phyloP scores from a whole-genome alignment of 352 stramenopile genomes.

The Globisporangium abappressorium region DNA sequence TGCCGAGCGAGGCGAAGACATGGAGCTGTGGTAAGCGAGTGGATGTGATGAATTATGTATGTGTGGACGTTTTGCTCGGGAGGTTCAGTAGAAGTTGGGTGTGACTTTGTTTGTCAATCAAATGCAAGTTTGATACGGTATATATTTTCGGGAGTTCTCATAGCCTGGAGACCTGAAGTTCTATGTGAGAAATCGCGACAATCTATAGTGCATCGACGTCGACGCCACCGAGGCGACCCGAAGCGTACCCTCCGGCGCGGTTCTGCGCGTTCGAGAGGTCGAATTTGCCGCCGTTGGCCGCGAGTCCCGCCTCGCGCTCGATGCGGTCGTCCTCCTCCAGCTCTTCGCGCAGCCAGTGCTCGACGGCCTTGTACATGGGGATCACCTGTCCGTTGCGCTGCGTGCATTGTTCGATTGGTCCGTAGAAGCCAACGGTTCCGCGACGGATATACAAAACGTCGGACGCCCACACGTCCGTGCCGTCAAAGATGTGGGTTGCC shows the following conservation, averaged over 20 bases:
- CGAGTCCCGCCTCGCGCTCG: slow-evolving; percentile 51
- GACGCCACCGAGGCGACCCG: slow-evolving; percentile 60
- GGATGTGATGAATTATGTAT: neutral
- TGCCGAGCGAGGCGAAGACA: neutral
- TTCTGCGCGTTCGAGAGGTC: slow-evolving; percentile 71
- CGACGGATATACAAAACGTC: slow-evolving; percentile 92
- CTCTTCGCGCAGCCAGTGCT: slow-evolving; percentile 92
- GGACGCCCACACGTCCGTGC: slow-evolving; percentile 94
- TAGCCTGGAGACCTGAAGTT: neutral
- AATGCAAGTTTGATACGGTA: neutral
- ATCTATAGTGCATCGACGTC: slow-evolving; percentile 34
- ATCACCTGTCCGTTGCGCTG: slow-evolving; percentile 47
- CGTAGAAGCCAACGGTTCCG: slow-evolving; percentile 55
- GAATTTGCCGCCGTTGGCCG: slow-evolving; percentile 33
- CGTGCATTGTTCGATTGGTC: slow-evolving; percentile 70
- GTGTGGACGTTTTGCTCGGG: neutral
- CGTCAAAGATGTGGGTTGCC: slow-evolving; percentile 97
- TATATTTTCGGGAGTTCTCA: neutral
- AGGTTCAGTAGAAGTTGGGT: too few species aligned
- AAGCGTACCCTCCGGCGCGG: slow-evolving; percentile 68
- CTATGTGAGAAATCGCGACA: neutral
- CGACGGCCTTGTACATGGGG: slow-evolving; percentile 91
- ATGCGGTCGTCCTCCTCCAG: slow-evolving; percentile 74
- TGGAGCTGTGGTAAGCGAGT: neutral
- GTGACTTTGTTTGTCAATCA: neutral